phyloP scores from a whole-genome alignment of 2,329 filamentous ascomycete species.

The Rhynchosporium secalis region DNA sequence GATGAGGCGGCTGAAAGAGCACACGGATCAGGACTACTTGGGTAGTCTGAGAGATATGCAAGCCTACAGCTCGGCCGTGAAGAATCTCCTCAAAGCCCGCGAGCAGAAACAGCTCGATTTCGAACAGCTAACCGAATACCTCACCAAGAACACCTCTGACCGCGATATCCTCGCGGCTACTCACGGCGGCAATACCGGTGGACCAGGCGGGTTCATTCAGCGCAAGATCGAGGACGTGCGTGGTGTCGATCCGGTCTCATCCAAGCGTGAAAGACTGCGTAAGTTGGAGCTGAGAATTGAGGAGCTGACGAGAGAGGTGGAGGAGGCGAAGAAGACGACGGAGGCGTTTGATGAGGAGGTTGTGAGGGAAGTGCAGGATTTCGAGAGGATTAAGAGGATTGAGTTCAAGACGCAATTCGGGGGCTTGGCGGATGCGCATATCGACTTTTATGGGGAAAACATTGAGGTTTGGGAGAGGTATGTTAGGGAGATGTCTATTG shows the following conservation, averaged over 20 bases:
- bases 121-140: slow-evolving; percentile 92
- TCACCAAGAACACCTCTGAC: slow-evolving; percentile 85
- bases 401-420: slow-evolving; percentile 90
- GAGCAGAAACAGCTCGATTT: slow-evolving; percentile 99
- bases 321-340: slow-evolving; percentile 79
- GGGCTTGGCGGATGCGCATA: slow-evolving; percentile 78
- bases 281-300: slow-evolving; percentile 93
- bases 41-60: slow-evolving; percentile 93
- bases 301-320: slow-evolving; percentile 84
- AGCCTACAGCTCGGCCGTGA: slow-evolving; percentile 84
- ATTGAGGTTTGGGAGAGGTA: slow-evolving; percentile 87
- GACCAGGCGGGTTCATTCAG: slow-evolving; percentile 83
- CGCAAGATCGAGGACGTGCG: slow-evolving; percentile 96
- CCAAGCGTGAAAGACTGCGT: slow-evolving; percentile 79
- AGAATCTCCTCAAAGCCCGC: slow-evolving; percentile 83
- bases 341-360: slow-evolving; percentile 97
- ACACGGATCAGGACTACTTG: slow-evolving; percentile 94
- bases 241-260: slow-evolving; percentile 93
- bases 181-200: slow-evolving; percentile 64
- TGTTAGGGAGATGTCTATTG: slow-evolving; percentile 68
- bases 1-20: slow-evolving; percentile 78
- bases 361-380: slow-evolving; percentile 87
- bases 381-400: slow-evolving; percentile 92
- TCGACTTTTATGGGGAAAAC: slow-evolving; percentile 80
- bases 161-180: slow-evolving; percentile 67